phyloP scores from a whole-genome alignment of 192 early-diverging fungal genomes.

The Coemansia furcata region DNA sequence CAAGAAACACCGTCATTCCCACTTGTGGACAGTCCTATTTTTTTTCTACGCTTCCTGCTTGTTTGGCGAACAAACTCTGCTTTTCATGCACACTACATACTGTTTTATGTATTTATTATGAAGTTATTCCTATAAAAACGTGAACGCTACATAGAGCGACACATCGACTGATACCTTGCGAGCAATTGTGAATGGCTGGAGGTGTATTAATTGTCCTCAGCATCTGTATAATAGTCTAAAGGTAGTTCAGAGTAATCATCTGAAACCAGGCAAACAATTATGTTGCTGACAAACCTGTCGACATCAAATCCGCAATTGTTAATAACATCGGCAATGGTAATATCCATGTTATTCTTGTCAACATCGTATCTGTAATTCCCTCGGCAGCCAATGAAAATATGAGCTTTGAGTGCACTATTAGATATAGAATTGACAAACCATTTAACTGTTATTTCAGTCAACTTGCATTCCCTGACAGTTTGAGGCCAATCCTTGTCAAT shows the following conservation, averaged over 20 bases:
- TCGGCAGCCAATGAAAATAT: no score
- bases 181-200: no score
- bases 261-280: background rate
- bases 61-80: background rate
- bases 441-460: no score
- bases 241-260: background rate
- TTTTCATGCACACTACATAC: background rate
- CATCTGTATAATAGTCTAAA: background rate
- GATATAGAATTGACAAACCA: no score
- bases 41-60: background rate
- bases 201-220: background rate
- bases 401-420: no score
- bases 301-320: background rate
- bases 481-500: no score
- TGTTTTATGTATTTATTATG: background rate
- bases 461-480: no score
- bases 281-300: background rate
- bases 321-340: conserved; percentile 90
- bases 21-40: background rate
- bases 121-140: background rate
- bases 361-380: no score
- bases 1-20: background rate
- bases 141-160: background rate
- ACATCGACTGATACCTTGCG: no score
- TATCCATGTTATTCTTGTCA: conserved; percentile 32